These are phyloP conservation scores for Jatropha podagrica DNA, from an alignment of 441 rosid species.

Conservation along the genomic window DNA sequence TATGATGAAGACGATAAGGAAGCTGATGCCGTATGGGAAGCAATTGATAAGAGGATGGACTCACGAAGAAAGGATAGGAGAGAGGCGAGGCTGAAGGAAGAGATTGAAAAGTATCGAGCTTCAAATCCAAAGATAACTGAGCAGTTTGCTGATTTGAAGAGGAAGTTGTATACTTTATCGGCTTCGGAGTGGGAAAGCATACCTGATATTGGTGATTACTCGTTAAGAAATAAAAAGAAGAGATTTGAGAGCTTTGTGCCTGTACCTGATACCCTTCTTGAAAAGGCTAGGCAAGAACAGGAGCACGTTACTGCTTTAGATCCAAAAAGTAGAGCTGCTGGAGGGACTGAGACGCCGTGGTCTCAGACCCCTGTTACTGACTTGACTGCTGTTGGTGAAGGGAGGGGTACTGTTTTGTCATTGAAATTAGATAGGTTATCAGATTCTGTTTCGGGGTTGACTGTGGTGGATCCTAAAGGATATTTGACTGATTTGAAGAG, in stretches of 20 bases:
- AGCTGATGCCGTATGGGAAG: slow-evolving; percentile 95
- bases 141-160: slow-evolving; percentile 92
- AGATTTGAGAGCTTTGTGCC: slow-evolving; percentile 94
- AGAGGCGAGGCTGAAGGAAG: slow-evolving; percentile 85
- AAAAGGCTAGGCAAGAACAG: slow-evolving; percentile 92
- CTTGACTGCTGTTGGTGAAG: slow-evolving; percentile 91
- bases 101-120: slow-evolving; percentile 86
- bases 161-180: slow-evolving; percentile 69
- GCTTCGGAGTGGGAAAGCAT: slow-evolving; percentile 85
- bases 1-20: slow-evolving; percentile 94
- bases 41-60: slow-evolving; percentile 85
- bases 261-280: slow-evolving; percentile 79
- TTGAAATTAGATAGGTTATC: slow-evolving; percentile 86
- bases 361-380: slow-evolving; percentile 82
- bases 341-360: slow-evolving; percentile 92
- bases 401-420: slow-evolving; percentile 90
- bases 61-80: slow-evolving; percentile 82
- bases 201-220: slow-evolving; percentile 90
- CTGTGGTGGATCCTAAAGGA: slow-evolving; percentile 95
- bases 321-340: slow-evolving; percentile 77
- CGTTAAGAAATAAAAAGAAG: slow-evolving; percentile 80
- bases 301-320: slow-evolving; percentile 93
- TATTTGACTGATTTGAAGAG: slow-evolving; percentile 94
- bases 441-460: slow-evolving; percentile 80
- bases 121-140: slow-evolving; percentile 91